Percentiles rank a stretch among this genome's conserved stretches.
Conservation (phyloP, 345 rosid genomes). For the Limnanthes douglasii region DNA sequence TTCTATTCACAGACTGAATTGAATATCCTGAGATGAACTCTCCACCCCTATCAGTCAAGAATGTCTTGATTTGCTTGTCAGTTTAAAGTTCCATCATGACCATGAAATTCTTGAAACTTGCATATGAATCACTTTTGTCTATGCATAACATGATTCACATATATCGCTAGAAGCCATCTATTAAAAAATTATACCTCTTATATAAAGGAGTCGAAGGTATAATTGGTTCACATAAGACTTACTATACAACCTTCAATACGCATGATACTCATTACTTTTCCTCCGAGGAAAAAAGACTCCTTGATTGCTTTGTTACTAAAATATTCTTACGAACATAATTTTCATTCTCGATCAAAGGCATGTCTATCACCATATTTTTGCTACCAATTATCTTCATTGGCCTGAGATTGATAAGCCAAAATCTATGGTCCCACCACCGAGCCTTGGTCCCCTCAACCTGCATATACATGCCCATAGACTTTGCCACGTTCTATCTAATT, state of each 20-base stretch:
- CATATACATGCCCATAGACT: background rate
- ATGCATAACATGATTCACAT: background rate
- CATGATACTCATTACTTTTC: background rate
- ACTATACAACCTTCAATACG: background rate
- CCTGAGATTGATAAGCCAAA: background rate
- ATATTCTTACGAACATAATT: background rate
- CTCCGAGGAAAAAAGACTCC: background rate
- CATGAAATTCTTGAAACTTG: background rate
- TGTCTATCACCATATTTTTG: background rate
- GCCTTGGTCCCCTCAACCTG: background rate
- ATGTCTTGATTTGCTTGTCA: background rate
- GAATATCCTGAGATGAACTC: background rate
- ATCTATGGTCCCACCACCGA: background rate
- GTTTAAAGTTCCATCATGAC: background rate
- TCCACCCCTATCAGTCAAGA: background rate
- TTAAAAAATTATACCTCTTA: background rate
- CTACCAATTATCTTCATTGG: background rate
- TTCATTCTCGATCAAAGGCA: background rate
- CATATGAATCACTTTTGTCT: too few relatives aligned
- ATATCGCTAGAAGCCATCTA: background rate
- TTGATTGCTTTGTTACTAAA: background rate
- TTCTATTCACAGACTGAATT: background rate
- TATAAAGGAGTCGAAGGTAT: background rate
- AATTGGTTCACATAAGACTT: background rate
- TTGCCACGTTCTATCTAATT: background rate